Percentiles rank a stretch among this genome's conserved stretches.
phyloP scores from a whole-genome alignment of 192 early-diverging fungal species.

The Coemansia guatemalensis region DNA sequence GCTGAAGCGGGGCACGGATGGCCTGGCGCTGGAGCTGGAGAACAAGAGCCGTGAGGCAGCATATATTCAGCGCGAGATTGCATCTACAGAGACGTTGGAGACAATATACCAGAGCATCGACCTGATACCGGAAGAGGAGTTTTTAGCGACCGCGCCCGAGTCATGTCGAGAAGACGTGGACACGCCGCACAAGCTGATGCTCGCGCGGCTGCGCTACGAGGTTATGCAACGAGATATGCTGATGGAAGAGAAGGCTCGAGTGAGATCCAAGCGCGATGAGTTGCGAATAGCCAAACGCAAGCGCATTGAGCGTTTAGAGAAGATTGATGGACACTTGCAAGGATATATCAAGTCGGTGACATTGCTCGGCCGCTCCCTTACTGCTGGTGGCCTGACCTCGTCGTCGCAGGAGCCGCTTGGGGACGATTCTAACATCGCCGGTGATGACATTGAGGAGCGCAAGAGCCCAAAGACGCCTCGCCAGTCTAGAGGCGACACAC shows the following conservation, averaged over 20 bases:
- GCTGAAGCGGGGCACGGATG: slow-evolving; percentile 36
- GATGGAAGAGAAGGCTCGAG: slow-evolving; percentile 16
- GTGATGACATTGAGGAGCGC: slow-evolving; percentile 25
- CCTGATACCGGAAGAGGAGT: slow-evolving; percentile 34
- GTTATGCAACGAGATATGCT: slow-evolving; percentile 42
- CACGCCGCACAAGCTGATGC: slow-evolving; percentile 51
- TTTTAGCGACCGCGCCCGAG: slow-evolving; percentile 28
- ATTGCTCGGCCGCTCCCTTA: slow-evolving; percentile 27
- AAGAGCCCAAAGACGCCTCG: slow-evolving; percentile 22
- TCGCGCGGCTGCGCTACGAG: slow-evolving; percentile 45
- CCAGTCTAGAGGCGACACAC: slow-evolving; percentile 26
- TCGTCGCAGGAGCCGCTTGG: slow-evolving; percentile 6
- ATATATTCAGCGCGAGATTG: slow-evolving; percentile 46
- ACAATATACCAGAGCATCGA: slow-evolving; percentile 53
- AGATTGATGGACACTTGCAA: slow-evolving; percentile 38
- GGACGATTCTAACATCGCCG: slow-evolving; percentile 9
- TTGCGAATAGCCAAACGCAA: slow-evolving; percentile 37
- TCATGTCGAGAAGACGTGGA: slow-evolving; percentile 24
- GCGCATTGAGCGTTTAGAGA: slow-evolving; percentile 45
- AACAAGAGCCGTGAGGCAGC: slow-evolving; percentile 31
- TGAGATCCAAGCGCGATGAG: slow-evolving; percentile 30
- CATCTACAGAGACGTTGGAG: slow-evolving; percentile 37
- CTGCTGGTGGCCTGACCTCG: slow-evolving; percentile 1
- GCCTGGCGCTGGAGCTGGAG: slow-evolving; percentile 37
- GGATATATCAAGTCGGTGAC: slow-evolving; percentile 33